phyloP scores from a whole-genome alignment of 768 basidiomycete species.

The Naematelia aurantialba region DNA sequence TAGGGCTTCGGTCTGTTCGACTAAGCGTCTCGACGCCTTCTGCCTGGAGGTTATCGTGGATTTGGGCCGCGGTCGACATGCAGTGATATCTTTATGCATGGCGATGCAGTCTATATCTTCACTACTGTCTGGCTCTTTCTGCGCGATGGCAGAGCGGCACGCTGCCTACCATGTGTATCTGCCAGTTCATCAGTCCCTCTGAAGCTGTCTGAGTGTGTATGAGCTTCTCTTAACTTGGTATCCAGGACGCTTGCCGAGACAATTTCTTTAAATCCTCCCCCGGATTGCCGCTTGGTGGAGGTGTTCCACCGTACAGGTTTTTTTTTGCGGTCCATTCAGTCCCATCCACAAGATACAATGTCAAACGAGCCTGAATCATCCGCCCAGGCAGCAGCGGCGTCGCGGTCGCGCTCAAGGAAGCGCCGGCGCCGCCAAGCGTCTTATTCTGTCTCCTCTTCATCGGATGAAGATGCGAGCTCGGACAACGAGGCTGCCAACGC shows the following conservation, averaged over 20 bases:
- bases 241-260: no score
- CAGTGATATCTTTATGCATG: background rate
- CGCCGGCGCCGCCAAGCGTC: background rate
- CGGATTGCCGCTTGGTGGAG: background rate
- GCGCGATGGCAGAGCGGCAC: no score
- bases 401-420: background rate
- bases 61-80: background rate
- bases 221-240: no score
- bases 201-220: no score
- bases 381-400: background rate
- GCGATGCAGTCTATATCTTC: background rate
- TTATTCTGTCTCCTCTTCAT: constrained; percentile 2
- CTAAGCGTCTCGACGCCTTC: constrained; percentile 51
- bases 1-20: constrained; percentile 96
- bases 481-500: background rate
- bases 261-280: background rate
- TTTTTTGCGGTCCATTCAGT: background rate
- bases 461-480: constrained; percentile 6
- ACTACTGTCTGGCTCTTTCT: background rate
- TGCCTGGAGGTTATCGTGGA: background rate
- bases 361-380: background rate
- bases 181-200: no score
- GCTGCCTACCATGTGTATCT: no score
- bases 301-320: background rate
- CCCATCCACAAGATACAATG: background rate